Evolutionary conservation across 2,329 filamentous ascomycete genomes (phyloP).

Genomic region (Elsinoe ampelina): DNA sequence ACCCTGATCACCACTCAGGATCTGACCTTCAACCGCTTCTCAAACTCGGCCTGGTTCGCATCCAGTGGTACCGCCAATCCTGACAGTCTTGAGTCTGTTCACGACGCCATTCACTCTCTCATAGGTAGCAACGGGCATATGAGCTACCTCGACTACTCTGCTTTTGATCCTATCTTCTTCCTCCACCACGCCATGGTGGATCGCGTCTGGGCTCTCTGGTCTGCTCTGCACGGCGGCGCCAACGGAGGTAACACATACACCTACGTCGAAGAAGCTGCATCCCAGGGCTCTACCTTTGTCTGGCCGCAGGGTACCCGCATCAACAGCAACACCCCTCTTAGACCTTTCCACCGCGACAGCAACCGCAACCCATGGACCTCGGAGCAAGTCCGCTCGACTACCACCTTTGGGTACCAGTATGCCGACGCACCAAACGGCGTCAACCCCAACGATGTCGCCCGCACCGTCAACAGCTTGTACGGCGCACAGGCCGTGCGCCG

Average conservation of each 20-base stretch:
- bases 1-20: slow-evolving; percentile 50
- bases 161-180: slow-evolving; percentile 73
- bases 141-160: slow-evolving; percentile 60
- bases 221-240: slow-evolving; percentile 47
- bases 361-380: slow-evolving; percentile 61
- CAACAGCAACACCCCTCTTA: slow-evolving; percentile 38
- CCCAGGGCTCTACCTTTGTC: slow-evolving; percentile 52
- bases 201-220: slow-evolving; percentile 67
- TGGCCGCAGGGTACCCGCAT: slow-evolving; percentile 42
- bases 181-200: slow-evolving; percentile 69
- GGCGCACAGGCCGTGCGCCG: slow-evolving; percentile 28
- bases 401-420: slow-evolving; percentile 65
- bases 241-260: slow-evolving; percentile 41
- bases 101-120: slow-evolving; percentile 43
- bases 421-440: slow-evolving; percentile 47
- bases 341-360: slow-evolving; percentile 55
- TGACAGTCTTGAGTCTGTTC: slow-evolving; percentile 49
- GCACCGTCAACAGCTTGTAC: slow-evolving; percentile 53
- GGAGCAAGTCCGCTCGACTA: slow-evolving; percentile 48
- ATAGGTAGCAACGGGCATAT: slow-evolving; percentile 56
- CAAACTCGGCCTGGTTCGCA: slow-evolving; percentile 54
- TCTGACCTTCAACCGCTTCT: slow-evolving; percentile 53
- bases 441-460: slow-evolving; percentile 36
- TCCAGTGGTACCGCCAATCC: slow-evolving; percentile 37
- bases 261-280: slow-evolving; percentile 51